These are phyloP conservation scores for Irineochytrium annulatum DNA, from an alignment of 192 early-diverging fungal genomes.

Conservation along the genomic window DNA sequence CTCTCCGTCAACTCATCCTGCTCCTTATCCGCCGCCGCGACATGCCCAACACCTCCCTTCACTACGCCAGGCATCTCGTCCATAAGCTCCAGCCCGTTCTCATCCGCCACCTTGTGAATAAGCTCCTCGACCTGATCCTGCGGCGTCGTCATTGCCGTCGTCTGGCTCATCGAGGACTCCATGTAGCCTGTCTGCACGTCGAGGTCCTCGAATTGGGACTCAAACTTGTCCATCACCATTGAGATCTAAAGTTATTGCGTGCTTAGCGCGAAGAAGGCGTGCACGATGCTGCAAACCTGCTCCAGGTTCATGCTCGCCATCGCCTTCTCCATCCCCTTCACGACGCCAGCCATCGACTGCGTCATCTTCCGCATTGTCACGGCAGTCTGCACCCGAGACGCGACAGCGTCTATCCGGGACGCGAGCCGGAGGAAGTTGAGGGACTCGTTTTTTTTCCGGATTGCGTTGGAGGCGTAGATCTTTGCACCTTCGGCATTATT, in stretches of 20 bases:
- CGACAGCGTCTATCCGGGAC: slow-evolving; percentile 89
- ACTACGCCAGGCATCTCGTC: slow-evolving; percentile 55
- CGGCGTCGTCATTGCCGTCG: slow-evolving; percentile 82
- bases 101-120: slow-evolving; percentile 96
- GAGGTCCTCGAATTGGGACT: slow-evolving; percentile 92
- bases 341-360: slow-evolving; percentile 78
- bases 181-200: slow-evolving; percentile 97
- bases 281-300: slow-evolving; percentile 49
- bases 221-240: slow-evolving; percentile 98
- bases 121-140: slow-evolving; percentile 88
- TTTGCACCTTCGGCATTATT: slow-evolving; percentile 90
- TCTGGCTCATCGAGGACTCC: slow-evolving; percentile 87
- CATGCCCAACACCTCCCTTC: slow-evolving; percentile 23
- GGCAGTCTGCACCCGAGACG: slow-evolving; percentile 87
- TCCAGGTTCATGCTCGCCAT: slow-evolving; percentile 96
- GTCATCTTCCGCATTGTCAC: slow-evolving; percentile 88
- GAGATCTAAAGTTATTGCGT: slow-evolving; percentile 65
- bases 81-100: slow-evolving; percentile 88
- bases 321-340: slow-evolving; percentile 91
- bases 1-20: slow-evolving; percentile 58
- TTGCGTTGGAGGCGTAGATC: slow-evolving; percentile 92
- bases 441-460: slow-evolving; percentile 94
- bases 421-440: slow-evolving; percentile 83
- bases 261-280: not conserved
- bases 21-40: slow-evolving; percentile 44